phyloP scores from a whole-genome alignment of 2,329 filamentous ascomycete genomes.

The Hyphodiscus sp. region DNA sequence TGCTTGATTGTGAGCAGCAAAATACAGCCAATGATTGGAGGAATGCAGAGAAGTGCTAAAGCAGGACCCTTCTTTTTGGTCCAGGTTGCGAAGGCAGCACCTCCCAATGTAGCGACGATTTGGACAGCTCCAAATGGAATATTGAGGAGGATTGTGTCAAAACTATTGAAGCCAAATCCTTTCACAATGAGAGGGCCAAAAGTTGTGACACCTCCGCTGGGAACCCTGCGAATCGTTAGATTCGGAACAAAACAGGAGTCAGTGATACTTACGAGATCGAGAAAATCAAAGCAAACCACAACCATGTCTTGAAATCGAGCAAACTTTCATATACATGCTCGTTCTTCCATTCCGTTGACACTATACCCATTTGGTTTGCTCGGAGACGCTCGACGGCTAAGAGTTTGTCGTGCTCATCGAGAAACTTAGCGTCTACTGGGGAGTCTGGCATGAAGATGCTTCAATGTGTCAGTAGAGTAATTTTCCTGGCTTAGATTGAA shows the following conservation, averaged over 20 bases:
- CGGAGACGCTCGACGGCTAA: conserved; percentile 49
- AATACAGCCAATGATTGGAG: conserved; percentile 49
- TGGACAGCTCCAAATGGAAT: conserved; percentile 39
- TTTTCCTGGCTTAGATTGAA: background rate
- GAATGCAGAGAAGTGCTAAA: conserved; percentile 46
- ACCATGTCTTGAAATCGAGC: conserved; percentile 32
- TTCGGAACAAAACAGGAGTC: conserved; percentile 43
- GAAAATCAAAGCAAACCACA: conserved; percentile 27
- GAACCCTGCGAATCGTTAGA: conserved; percentile 43
- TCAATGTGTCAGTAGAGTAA: background rate
- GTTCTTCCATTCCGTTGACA: conserved; percentile 45
- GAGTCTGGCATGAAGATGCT: conserved; percentile 26
- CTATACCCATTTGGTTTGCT: conserved; percentile 48
- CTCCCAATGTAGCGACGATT: conserved; percentile 51
- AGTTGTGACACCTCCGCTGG: conserved; percentile 12
- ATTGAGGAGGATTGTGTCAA: conserved; percentile 36
- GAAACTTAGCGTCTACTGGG: conserved; percentile 33
- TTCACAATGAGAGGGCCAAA: conserved; percentile 34
- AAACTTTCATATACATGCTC: conserved; percentile 37
- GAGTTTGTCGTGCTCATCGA: conserved; percentile 44
- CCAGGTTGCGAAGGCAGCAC: conserved; percentile 48
- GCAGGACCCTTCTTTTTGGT: conserved; percentile 50
- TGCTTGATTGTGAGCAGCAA: conserved; percentile 47
- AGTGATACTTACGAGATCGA: conserved; percentile 17
- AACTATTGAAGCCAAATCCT: conserved; percentile 35